Percentiles rank a stretch among this genome's conserved stretches.
Evolutionary conservation across 768 basidiomycete genomes (phyloP).

Genomic region (Tricholoma sp.): DNA sequence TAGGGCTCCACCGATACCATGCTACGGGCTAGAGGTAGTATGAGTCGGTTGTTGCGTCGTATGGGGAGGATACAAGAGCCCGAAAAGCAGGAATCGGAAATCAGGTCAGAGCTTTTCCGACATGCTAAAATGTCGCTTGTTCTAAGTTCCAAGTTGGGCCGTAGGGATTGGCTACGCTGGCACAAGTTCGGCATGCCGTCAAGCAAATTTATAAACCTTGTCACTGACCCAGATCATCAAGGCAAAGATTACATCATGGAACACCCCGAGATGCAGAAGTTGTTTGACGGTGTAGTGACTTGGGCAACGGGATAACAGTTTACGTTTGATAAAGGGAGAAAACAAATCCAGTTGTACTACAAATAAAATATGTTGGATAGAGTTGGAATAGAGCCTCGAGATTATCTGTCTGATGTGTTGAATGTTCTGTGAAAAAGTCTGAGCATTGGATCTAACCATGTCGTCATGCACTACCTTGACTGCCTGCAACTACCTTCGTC

Average conservation of each 20-base stretch:
- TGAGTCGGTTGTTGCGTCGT: background rate
- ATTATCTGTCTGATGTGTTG: no score
- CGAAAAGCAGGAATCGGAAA: background rate
- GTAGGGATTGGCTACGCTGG: background rate
- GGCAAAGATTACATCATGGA: slow-evolving; percentile 8
- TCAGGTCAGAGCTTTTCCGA: background rate
- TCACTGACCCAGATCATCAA: slow-evolving; percentile 3
- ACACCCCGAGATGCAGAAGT: slow-evolving; percentile 5
- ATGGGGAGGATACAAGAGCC: background rate
- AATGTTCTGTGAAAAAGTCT: no score
- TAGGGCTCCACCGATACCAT: background rate
- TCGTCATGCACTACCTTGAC: no score
- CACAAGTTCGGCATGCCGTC: background rate
- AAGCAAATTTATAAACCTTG: background rate
- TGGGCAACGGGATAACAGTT: background rate
- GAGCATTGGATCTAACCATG: no score
- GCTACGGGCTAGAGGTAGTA: background rate
- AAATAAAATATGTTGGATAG: no score
- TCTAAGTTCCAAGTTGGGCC: background rate
- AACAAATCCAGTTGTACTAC: no score
- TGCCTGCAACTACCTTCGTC: no score
- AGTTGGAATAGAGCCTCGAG: no score
- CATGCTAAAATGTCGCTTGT: background rate
- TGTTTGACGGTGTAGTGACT: background rate
- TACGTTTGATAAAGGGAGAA: background rate